Base-by-base conservation (phyloP, 2,329 filamentous ascomycete genomes). In the Keithomyces neogunnii region DNA sequence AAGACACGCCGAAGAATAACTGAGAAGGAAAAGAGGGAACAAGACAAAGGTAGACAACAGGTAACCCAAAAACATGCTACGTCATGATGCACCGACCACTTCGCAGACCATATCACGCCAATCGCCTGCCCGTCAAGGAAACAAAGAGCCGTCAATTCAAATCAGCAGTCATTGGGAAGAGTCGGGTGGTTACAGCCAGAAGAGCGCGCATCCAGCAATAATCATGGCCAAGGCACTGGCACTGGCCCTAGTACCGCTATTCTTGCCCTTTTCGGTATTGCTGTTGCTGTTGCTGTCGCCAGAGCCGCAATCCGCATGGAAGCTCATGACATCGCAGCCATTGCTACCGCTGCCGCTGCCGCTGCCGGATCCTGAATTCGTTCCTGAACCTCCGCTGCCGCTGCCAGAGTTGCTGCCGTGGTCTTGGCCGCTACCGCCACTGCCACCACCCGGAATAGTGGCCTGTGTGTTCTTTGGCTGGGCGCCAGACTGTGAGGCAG, bases 291-390 rank as follows among this genome's bases (percentile, higher is more conserved):
- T 48, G 35, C 52, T 55, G 44, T 47, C 52, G 8, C 49, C 53
- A 46, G 47, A 54, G 54, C 60, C 59, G 58, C 71, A 74, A 52
- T 64, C 57, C 58, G 75, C 71, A 51, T 66, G 64, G 58, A 77
- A 77, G 46, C 64, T 65, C 33, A 56, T 64, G 6, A 63, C 56
- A 9, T 64, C 57, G 56, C 73, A 76, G 52, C 62, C 60, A 19
- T 58, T 52, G 11, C 61, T 63, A 26, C 53, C 49, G 31, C 55
- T 57, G n/a, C 56, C 51, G 9, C 57, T 53, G 8, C 57, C 56
- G 26, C 55, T 55, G 31, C 58, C 58, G 28, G 59, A 56, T 2
- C 50, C 55, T 6, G 51, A 50, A 39, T 52, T 54, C 30, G 59
- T 56, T 2, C 50, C 55, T 6, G 51, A 50, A 39, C 51, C 54